Percentiles rank a stretch among this genome's conserved stretches.
phyloP scores from a whole-genome alignment of 192 early-diverging fungal species.

The Diversispora epigaea region DNA sequence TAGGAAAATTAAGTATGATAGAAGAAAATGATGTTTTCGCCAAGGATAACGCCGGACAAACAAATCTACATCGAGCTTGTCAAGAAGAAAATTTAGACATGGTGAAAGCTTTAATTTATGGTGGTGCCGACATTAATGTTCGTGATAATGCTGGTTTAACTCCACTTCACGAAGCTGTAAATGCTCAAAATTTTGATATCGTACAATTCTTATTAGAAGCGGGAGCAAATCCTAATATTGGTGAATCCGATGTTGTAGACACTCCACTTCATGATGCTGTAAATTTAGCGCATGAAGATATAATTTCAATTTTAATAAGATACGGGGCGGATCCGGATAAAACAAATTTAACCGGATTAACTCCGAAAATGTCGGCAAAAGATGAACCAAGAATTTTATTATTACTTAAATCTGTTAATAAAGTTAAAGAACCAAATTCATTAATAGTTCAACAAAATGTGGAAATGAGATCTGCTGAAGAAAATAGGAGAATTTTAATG shows the following conservation, averaged over 20 bases:
- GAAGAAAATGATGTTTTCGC: slow-evolving; percentile 26
- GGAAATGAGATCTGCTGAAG: background rate
- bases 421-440: background rate
- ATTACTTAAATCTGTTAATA: background rate
- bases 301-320: slow-evolving; percentile 48
- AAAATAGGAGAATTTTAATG: background rate
- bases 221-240: slow-evolving; percentile 59
- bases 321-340: slow-evolving; percentile 49
- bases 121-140: slow-evolving; percentile 67
- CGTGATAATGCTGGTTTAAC: slow-evolving; percentile 68
- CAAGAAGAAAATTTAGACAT: slow-evolving; percentile 52
- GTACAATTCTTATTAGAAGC: slow-evolving; percentile 50
- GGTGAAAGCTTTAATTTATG: slow-evolving; percentile 48
- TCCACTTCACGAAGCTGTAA: slow-evolving; percentile 56
- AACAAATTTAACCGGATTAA: slow-evolving; percentile 53
- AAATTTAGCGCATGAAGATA: slow-evolving; percentile 50
- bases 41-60: slow-evolving; percentile 44
- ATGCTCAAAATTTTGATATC: slow-evolving; percentile 47
- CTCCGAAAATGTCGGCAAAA: slow-evolving; percentile 52
- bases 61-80: slow-evolving; percentile 51
- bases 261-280: slow-evolving; percentile 70
- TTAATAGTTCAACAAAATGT: slow-evolving; percentile 2
- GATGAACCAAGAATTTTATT: background rate
- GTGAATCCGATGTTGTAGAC: slow-evolving; percentile 53
- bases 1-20: slow-evolving; percentile 2